Conservation (phyloP, 1,139 yeast genomes). For the Suhomyces chickasaworum region DNA sequence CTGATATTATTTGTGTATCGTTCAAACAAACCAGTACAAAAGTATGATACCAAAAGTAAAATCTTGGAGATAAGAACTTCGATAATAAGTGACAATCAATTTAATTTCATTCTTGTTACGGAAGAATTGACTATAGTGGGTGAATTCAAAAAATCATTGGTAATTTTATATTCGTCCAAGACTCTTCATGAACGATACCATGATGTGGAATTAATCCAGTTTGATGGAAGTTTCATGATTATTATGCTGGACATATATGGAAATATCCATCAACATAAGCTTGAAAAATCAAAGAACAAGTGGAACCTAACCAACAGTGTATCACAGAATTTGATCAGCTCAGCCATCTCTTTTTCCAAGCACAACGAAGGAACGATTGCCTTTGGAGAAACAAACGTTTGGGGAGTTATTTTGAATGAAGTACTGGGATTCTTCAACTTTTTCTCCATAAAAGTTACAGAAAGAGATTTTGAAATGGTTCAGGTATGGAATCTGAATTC, state of each 20-base stretch:
- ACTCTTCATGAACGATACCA: not conserved
- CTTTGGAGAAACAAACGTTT: not conserved
- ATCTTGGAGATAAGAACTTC: not conserved
- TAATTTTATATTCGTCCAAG: not conserved
- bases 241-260: conserved; percentile 7
- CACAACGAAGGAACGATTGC: not conserved
- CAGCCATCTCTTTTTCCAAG: not conserved
- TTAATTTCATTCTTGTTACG: not conserved
- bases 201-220: not conserved
- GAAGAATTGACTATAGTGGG: not conserved
- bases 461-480: not conserved
- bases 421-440: conserved; percentile 2
- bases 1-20: not conserved
- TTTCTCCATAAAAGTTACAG: not conserved
- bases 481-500: not conserved
- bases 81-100: not conserved
- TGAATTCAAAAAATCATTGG: not conserved
- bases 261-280: conserved; percentile 1
- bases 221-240: not conserved
- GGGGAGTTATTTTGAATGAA: conserved; percentile 1
- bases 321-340: not conserved
- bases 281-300: not conserved
- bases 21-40: not conserved
- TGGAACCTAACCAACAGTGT: not conserved
- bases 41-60: not conserved